Conservation (phyloP, 345 rosid species). For the Aquilaria yunnanensis region DNA sequence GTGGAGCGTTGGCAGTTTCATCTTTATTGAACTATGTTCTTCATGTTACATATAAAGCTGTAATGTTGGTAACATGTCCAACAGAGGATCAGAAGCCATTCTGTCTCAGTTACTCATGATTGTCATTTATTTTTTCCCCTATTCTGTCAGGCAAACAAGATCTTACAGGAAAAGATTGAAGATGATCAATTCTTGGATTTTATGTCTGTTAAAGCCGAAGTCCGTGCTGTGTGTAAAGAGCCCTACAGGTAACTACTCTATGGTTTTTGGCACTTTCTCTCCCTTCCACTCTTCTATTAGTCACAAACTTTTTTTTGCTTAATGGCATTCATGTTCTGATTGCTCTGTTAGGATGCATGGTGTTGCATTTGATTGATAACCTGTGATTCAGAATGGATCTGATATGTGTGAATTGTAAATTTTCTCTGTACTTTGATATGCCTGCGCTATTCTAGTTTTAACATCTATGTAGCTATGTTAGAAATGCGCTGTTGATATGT, state of each 20-base stretch:
- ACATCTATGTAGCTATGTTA: background rate
- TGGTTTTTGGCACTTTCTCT: conserved; percentile 9
- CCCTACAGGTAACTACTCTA: conserved; percentile 62
- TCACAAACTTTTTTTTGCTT: background rate
- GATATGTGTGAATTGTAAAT: background rate
- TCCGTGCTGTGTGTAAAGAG: conserved; percentile 78
- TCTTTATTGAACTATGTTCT: conserved; percentile 1
- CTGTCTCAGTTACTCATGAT: conserved; percentile 2
- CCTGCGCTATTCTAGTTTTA: too few species aligned
- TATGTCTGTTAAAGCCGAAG: conserved; percentile 78
- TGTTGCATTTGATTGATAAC: conserved; percentile 7
- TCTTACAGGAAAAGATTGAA: conserved; percentile 85
- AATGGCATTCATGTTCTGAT: background rate
- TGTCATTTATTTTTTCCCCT: conserved; percentile 6
- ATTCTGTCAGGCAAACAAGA: conserved; percentile 64
- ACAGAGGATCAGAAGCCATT: conserved; percentile 2
- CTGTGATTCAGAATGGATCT: background rate
- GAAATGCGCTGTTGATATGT: background rate
- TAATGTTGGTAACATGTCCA: conserved; percentile 1
- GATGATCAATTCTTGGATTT: conserved; percentile 92
- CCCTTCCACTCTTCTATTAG: conserved; percentile 6
- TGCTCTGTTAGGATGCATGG: background rate
- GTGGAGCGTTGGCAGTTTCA: background rate
- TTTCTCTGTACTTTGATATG: too few species aligned
- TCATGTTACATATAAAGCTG: background rate